Evolutionary conservation across 2,329 filamentous ascomycete species (phyloP).

Genomic region (Monosporascus sp.): DNA sequence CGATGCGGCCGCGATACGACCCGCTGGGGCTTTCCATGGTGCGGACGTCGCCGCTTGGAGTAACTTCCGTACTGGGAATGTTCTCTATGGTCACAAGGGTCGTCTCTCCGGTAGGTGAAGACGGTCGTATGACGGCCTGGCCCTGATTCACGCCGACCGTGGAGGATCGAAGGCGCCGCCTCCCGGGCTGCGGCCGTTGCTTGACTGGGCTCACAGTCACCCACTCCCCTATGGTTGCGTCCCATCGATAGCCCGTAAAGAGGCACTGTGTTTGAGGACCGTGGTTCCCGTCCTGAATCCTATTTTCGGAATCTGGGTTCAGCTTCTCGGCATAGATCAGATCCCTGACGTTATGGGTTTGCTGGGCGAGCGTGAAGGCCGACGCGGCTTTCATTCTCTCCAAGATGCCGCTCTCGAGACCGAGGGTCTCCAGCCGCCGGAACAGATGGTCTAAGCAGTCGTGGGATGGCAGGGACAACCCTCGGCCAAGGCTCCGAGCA

Average conservation of each 20-base stretch:
- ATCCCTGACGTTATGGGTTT: constrained; percentile 47
- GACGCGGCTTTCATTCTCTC: constrained; percentile 38
- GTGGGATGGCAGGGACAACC: constrained; percentile 20
- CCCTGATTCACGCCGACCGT: background rate
- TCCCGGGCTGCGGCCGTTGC: constrained; percentile 11
- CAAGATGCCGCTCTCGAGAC: constrained; percentile 27
- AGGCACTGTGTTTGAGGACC: constrained; percentile 8
- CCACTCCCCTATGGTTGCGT: constrained; percentile 54
- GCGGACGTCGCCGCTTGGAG: too few relatives aligned
- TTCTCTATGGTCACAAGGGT: background rate
- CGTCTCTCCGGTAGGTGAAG: too few relatives aligned
- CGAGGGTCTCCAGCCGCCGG: constrained; percentile 31
- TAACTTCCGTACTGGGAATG: too few relatives aligned
- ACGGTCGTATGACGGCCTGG: too few relatives aligned
- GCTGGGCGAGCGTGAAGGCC: constrained; percentile 47
- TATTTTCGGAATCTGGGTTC: background rate
- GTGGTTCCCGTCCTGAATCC: background rate
- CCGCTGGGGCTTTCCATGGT: too few relatives aligned
- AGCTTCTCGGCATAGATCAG: constrained; percentile 49
- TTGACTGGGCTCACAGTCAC: constrained; percentile 41
- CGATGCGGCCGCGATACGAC: background rate
- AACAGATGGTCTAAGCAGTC: constrained; percentile 30
- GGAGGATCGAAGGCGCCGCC: constrained; percentile 15
- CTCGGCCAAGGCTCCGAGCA: constrained; percentile 23
- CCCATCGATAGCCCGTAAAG: constrained; percentile 41